Evolutionary conservation across 345 rosid genomes (phyloP), one percentile per base, ranked within the genome.

Genomic region (Clausena lansium): DNA sequence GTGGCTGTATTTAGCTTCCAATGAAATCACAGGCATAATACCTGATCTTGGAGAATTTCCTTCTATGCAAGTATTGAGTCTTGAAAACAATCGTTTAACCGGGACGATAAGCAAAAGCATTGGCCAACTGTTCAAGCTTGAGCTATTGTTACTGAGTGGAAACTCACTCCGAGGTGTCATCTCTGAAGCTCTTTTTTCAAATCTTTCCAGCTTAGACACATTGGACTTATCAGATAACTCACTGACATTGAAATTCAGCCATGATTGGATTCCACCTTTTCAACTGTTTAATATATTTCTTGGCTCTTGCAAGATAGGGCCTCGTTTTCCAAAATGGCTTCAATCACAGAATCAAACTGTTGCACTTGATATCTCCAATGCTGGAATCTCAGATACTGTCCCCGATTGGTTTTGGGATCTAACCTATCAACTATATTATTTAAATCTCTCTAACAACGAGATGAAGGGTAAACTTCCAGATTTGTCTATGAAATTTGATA

Each of bases 11-110:
- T 52, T 80, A 66, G 38, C 3, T 9, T 4, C 0, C 9, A 81
- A 79, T 39, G 19, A 65, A 1, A 35, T 86, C 8, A 30, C 2
- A 57, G 83, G 85, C 2, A 65, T 68, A 0, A 30, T 81, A 66
- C 76, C 73, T 28, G 70, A 27, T 33, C 7, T 78, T 1, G 28
- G 11, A 20, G 7, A 0, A 41, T 54, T 74, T 28, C 19, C 70
- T 17, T 70, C 58, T 0, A 33, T 75, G 55, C 59, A 28, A 62
- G 70, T 61, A 24, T 22, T 68, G 25, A 0, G 0, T 13, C 55
- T 68, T 39, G 15, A 6, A 14, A 1, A 13, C 4, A 69, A 69
- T 15, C 33, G 9, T 5, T 69, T 41, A 2, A 27, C 9, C n/a
- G 58, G 72, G 20, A 41, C 35, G 10, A 5, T 25, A 69, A 33